Percentiles rank a stretch among this genome's conserved stretches.
phyloP scores from a whole-genome alignment of 1,284 basidiomycete species.

The Cerrena zonata region DNA sequence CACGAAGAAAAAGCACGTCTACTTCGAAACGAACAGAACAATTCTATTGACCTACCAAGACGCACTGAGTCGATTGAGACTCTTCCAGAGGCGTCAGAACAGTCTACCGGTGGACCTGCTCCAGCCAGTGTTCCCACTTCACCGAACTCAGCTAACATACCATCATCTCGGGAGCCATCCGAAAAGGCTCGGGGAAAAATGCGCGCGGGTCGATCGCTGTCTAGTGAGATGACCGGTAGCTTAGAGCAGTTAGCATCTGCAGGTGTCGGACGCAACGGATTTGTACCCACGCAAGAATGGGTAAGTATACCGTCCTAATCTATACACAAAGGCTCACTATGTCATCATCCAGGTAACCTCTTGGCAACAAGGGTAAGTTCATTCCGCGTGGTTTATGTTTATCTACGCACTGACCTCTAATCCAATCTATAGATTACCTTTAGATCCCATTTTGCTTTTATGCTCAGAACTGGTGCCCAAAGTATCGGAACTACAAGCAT shows the following conservation, averaged over 20 bases:
- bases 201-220: slow-evolving; percentile 60
- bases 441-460: slow-evolving; percentile 78
- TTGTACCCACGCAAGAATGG: slow-evolving; percentile 92
- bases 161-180: slow-evolving; percentile 39
- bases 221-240: slow-evolving; percentile 52
- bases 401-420: neutral
- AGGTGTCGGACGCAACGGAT: slow-evolving; percentile 79
- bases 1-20: slow-evolving; percentile 60
- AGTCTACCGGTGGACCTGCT: slow-evolving; percentile 18
- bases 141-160: slow-evolving; percentile 35
- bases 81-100: slow-evolving; percentile 20
- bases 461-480: slow-evolving; percentile 83
- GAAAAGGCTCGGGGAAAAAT: slow-evolving; percentile 88
- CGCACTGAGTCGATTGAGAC: slow-evolving; percentile 21
- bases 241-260: slow-evolving; percentile 59
- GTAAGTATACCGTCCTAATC: slow-evolving; percentile 39
- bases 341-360: slow-evolving; percentile 56
- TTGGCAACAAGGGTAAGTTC: slow-evolving; percentile 78
- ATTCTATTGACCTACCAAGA: slow-evolving; percentile 22
- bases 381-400: neutral
- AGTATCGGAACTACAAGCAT: slow-evolving; percentile 74
- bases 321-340: neutral
- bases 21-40: slow-evolving; percentile 39
- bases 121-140: slow-evolving; percentile 30
- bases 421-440: slow-evolving; percentile 55